Conservation (phyloP, 495 filamentous ascomycete genomes). For the Aspergillus nidulans region DNA sequence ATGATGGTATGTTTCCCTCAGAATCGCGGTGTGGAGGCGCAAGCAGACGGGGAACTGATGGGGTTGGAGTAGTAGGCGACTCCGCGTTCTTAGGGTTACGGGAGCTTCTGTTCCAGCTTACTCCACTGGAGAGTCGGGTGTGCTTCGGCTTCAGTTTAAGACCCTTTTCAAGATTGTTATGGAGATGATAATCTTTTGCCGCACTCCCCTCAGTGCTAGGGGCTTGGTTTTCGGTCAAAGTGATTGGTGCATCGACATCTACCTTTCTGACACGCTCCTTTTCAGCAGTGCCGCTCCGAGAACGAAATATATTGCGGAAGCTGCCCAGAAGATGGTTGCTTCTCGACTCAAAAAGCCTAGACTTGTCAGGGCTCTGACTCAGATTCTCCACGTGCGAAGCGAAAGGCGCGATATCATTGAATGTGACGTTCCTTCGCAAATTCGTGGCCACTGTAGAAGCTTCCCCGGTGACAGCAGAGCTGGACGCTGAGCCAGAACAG, state of each 20-base stretch:
- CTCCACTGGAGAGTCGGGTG: slow-evolving; percentile 7
- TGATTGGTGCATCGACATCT: background rate
- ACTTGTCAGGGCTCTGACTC: background rate
- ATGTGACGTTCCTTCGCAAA: slow-evolving; percentile 2
- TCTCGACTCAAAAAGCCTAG: slow-evolving; percentile 4
- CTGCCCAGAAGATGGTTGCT: slow-evolving; percentile 13
- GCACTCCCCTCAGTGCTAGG: background rate
- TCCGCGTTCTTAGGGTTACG: slow-evolving; percentile 10
- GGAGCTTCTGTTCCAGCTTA: slow-evolving; percentile 7
- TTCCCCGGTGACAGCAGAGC: background rate
- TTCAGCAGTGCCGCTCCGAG: slow-evolving; percentile 4
- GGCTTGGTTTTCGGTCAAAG: background rate
- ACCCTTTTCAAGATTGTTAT: slow-evolving; percentile 1
- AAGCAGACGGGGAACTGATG: slow-evolving; percentile 7
- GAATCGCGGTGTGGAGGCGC: background rate
- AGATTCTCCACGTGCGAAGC: background rate
- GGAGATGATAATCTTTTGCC: background rate
- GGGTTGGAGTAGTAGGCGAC: background rate
- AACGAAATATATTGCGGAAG: slow-evolving; percentile 23
- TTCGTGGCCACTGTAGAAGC: background rate
- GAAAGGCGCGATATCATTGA: slow-evolving; percentile 8
- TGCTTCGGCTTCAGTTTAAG: slow-evolving; percentile 8
- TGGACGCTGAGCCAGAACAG: background rate
- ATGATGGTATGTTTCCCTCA: slow-evolving; percentile 10
- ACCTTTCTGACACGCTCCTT: slow-evolving; percentile 10